Evolutionary conservation across 352 stramenopile genomes (phyloP).

Genomic region (Lagenidium giganteum): DNA sequence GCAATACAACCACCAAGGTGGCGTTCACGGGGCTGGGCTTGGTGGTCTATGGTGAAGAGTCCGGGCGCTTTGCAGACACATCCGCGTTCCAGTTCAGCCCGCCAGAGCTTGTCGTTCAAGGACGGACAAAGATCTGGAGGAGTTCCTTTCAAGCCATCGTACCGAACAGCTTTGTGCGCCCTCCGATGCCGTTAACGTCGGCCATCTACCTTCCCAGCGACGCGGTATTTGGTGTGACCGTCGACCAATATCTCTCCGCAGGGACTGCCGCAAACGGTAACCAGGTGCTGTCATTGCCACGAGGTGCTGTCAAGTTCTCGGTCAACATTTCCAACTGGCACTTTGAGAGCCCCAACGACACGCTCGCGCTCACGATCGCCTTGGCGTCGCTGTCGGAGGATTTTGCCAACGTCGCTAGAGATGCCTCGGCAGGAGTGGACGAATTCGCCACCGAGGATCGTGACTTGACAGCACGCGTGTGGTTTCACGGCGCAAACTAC

Average conservation of each 20-base stretch:
- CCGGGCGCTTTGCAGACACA: slow-evolving; percentile 7
- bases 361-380: slow-evolving; percentile 18
- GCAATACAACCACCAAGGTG: slow-evolving; percentile 7
- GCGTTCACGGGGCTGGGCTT: slow-evolving; percentile 11
- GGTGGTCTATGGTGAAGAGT: background rate
- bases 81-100: slow-evolving; percentile 11
- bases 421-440: no score
- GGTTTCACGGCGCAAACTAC: no score
- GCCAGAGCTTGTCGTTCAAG: slow-evolving; percentile 1
- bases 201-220: background rate
- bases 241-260: slow-evolving; percentile 15
- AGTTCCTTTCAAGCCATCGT: slow-evolving; percentile 14
- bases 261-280: slow-evolving; percentile 4
- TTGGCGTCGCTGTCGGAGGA: no score
- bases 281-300: slow-evolving; percentile 5
- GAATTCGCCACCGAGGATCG: no score
- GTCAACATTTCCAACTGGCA: slow-evolving; percentile 17
- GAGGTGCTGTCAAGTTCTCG: slow-evolving; percentile 20
- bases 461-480: no score
- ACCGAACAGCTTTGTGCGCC: slow-evolving; percentile 7
- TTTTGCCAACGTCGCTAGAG: no score
- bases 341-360: slow-evolving; percentile 6
- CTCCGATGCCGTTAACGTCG: slow-evolving; percentile 11
- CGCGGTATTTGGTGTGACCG: slow-evolving; percentile 6
- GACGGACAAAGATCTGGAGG: slow-evolving; percentile 6